These are phyloP conservation scores for Clonostachys chloroleuca DNA, from an alignment of 2,329 filamentous ascomycete genomes.

Conservation along the genomic window DNA sequence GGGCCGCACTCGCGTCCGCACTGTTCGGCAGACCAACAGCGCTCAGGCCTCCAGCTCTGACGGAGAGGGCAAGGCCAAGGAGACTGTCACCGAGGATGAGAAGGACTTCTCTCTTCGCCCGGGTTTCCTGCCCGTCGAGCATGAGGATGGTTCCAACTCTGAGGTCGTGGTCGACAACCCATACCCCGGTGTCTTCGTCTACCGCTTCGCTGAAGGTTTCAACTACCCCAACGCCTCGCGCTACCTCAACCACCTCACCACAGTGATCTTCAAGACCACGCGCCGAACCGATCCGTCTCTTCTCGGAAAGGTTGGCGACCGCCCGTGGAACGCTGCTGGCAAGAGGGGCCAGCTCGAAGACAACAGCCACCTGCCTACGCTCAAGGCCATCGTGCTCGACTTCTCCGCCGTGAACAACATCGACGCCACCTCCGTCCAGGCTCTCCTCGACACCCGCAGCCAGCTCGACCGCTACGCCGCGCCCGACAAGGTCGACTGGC, in stretches of 20 bases:
- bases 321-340: conserved; percentile 53
- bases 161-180: conserved; percentile 36
- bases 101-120: conserved; percentile 34
- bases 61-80: conserved; percentile 19
- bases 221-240: conserved; percentile 50
- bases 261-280: conserved; percentile 38
- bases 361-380: conserved; percentile 34
- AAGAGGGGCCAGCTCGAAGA: conserved; percentile 24
- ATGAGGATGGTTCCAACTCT: conserved; percentile 46
- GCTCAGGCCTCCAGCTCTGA: conserved; percentile 53
- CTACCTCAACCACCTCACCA: conserved; percentile 44
- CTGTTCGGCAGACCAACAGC: conserved; percentile 69
- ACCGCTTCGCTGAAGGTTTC: conserved; percentile 50
- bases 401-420: conserved; percentile 50
- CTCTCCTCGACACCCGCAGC: conserved; percentile 48
- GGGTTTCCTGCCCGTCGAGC: conserved; percentile 41
- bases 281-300: conserved; percentile 35
- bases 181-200: conserved; percentile 50
- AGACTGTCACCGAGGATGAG: conserved; percentile 18
- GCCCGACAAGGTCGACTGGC: conserved; percentile 39
- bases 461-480: conserved; percentile 46
- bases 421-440: conserved; percentile 51
- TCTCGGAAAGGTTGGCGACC: conserved; percentile 43
- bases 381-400: conserved; percentile 52
- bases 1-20: conserved; percentile 77